phyloP scores from a whole-genome alignment of 2,329 filamentous ascomycete species.

The Scortechinia acanthostroma region DNA sequence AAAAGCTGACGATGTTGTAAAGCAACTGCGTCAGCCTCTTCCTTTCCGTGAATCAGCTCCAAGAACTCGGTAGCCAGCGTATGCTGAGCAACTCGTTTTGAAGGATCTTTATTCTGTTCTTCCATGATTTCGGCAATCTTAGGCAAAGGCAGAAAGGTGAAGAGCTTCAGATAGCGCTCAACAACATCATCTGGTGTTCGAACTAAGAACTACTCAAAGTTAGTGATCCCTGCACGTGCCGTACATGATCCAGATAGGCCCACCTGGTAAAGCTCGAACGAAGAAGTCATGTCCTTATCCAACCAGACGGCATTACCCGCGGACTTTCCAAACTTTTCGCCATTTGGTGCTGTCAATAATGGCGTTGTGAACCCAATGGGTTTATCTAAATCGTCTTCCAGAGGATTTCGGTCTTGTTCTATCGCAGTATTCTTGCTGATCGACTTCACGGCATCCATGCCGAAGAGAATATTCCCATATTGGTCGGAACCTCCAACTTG shows the following conservation, averaged over 20 bases:
- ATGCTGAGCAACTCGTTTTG: conserved; percentile 53
- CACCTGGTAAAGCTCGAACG: conserved; percentile 49
- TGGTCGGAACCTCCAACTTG: conserved; percentile 15
- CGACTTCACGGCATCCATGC: neutral
- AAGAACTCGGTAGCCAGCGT: conserved; percentile 54
- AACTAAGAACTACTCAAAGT: conserved; percentile 43
- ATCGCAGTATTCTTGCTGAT: neutral
- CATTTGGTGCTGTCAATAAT: conserved; percentile 52
- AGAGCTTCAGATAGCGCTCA: conserved; percentile 56
- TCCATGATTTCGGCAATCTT: conserved; percentile 43
- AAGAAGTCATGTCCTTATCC: conserved; percentile 49
- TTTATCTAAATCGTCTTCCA: conserved; percentile 9
- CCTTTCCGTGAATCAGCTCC: conserved; percentile 47
- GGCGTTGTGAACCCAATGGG: conserved; percentile 61
- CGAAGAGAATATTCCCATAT: neutral
- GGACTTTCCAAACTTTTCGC: conserved; percentile 65
- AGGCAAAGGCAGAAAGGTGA: conserved; percentile 53
- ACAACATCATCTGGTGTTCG: conserved; percentile 52
- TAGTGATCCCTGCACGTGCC: too few relatives aligned
- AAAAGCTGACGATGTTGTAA: conserved; percentile 2
- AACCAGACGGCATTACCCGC: conserved; percentile 65
- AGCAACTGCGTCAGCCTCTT: conserved; percentile 5
- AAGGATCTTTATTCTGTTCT: conserved; percentile 41
- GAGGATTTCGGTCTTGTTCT: conserved; percentile 3
- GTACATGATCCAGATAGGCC: too few relatives aligned